A percentile compares a stretch with the other conserved stretches of the same genome.
phyloP scores from a whole-genome alignment of 768 basidiomycete species.

The Gelatoporia subvermispora region DNA sequence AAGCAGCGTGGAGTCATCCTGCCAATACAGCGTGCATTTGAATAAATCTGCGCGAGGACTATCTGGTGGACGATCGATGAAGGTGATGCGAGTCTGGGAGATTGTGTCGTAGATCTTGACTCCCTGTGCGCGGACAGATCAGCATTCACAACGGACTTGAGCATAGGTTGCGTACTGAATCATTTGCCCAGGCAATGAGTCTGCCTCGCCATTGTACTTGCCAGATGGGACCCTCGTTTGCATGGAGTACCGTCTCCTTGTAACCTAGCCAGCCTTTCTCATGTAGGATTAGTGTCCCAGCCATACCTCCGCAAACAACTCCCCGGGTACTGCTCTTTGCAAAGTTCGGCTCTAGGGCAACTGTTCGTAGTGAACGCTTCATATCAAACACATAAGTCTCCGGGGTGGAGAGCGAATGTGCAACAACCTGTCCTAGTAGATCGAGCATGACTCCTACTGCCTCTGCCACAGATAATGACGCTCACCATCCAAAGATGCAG shows the following conservation, averaged over 20 bases:
- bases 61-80: slow-evolving; percentile 75
- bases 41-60: slow-evolving; percentile 92
- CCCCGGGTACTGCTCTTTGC: slow-evolving; percentile 70
- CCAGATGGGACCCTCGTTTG: slow-evolving; percentile 94
- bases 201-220: slow-evolving; percentile 79
- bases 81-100: slow-evolving; percentile 74
- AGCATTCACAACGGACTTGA: neutral
- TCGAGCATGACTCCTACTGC: neutral
- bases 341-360: slow-evolving; percentile 89
- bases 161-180: slow-evolving; percentile 49
- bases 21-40: slow-evolving; percentile 90
- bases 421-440: slow-evolving; percentile 79
- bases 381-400: slow-evolving; percentile 87
- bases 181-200: slow-evolving; percentile 95
- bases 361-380: slow-evolving; percentile 85
- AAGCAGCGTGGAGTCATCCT: slow-evolving; percentile 84
- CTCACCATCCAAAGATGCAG: slow-evolving; percentile 90
- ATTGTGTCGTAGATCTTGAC: slow-evolving; percentile 89
- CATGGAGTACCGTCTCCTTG: slow-evolving; percentile 79
- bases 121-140: slow-evolving; percentile 45
- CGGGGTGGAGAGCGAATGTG: slow-evolving; percentile 72
- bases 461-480: neutral
- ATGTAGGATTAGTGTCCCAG: slow-evolving; percentile 77
- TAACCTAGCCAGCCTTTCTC: slow-evolving; percentile 98
- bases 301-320: slow-evolving; percentile 89